phyloP scores from a whole-genome alignment of 148 eudicot genomes.

The Camellia granthamiana region DNA sequence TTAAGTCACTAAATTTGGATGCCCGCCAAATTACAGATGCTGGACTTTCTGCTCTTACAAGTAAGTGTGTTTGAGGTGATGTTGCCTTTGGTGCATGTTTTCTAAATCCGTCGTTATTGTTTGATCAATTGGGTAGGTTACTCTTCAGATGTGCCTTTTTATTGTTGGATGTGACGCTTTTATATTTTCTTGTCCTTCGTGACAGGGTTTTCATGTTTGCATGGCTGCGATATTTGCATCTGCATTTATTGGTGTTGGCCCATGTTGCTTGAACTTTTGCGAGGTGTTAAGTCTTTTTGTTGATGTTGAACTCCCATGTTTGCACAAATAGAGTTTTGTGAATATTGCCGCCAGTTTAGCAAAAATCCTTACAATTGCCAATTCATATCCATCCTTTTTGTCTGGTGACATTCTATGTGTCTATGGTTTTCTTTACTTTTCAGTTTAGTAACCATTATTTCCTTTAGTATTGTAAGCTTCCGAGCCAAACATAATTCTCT shows the following conservation, averaged over 20 bases:
- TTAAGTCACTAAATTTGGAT: constrained; percentile 85
- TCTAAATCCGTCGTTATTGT: not conserved
- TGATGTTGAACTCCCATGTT: constrained; percentile 2
- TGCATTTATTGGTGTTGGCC: not conserved
- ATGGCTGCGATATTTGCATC: not conserved
- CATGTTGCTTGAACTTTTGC: not conserved
- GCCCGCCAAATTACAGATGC: constrained; percentile 85
- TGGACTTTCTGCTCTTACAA: constrained; percentile 82
- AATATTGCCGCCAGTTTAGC: not conserved
- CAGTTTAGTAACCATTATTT: not conserved
- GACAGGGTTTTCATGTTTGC: not conserved
- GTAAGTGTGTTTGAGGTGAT: constrained; percentile 39
- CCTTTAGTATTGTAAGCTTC: constrained; percentile 2
- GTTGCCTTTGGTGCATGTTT: not conserved
- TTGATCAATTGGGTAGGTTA: not conserved
- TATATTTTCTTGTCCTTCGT: not conserved
- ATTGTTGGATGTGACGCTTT: not conserved
- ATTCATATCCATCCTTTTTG: not conserved
- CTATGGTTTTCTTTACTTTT: not conserved
- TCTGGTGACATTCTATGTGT: not conserved
- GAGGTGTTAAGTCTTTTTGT: not conserved
- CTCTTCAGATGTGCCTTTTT: too few species aligned
- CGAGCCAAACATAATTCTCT: not conserved
- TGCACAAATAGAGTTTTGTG: not conserved
- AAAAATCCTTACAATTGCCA: not conserved